These are phyloP conservation scores for Puya raimondii DNA, from an alignment of 176 grass and related monocot genomes.

Conservation along the genomic window DNA sequence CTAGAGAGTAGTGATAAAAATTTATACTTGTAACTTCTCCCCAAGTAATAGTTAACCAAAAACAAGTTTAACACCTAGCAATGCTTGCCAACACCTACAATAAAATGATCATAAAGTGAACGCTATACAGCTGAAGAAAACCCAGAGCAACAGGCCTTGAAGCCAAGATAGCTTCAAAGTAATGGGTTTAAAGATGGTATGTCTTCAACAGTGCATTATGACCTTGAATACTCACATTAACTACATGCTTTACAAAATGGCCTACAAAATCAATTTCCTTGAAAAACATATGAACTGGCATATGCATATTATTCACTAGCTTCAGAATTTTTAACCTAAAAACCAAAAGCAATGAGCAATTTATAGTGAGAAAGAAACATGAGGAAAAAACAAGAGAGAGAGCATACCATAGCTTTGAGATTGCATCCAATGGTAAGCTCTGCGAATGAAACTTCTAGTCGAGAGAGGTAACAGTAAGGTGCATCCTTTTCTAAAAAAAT, in stretches of 20 bases:
- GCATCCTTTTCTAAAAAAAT: conserved; percentile 53
- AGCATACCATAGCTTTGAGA: conserved; percentile 63
- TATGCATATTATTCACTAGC: background rate
- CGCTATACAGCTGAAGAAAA: no score
- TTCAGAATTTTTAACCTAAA: background rate
- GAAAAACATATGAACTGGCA: background rate
- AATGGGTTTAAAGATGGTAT: background rate
- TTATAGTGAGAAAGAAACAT: background rate
- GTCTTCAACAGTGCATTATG: background rate
- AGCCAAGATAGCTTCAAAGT: no score
- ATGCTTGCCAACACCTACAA: no score
- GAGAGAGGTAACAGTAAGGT: conserved; percentile 79
- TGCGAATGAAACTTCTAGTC: conserved; percentile 56
- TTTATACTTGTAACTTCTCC: no score
- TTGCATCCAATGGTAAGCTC: conserved; percentile 82
- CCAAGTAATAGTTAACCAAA: no score
- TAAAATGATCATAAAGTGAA: no score
- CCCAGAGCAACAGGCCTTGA: no score
- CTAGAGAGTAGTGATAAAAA: no score
- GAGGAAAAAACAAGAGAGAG: conserved; percentile 9
- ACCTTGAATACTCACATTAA: background rate
- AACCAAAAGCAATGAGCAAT: background rate
- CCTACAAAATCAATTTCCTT: background rate
- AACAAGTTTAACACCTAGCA: no score
- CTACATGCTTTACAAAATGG: background rate